Conservation (phyloP, 257 asterid genomes). For the Solanum verrucosum region DNA sequence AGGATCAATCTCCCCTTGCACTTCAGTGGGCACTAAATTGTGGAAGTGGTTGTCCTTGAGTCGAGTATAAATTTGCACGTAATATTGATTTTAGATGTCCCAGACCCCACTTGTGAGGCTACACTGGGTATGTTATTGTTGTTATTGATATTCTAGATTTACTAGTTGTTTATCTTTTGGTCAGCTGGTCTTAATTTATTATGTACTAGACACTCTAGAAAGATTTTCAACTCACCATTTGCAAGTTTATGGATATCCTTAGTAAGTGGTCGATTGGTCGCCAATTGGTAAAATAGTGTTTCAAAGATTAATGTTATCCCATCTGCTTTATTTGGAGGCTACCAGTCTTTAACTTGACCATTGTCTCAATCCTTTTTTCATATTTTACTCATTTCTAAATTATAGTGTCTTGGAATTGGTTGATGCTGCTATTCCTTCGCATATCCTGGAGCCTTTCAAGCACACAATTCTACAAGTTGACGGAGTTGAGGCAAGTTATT, state of each 20-base stretch:
- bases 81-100: background rate
- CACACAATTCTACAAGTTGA: slow-evolving; percentile 70
- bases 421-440: slow-evolving; percentile 89
- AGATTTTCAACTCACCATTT: background rate
- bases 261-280: background rate
- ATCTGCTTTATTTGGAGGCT: background rate
- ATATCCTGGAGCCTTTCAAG: slow-evolving; percentile 60
- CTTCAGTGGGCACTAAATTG: background rate
- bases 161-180: background rate
- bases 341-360: background rate
- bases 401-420: slow-evolving; percentile 84
- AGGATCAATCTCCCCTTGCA: background rate
- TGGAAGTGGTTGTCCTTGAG: background rate
- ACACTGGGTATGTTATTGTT: background rate
- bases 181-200: background rate
- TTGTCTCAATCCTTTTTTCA: slow-evolving; percentile 9
- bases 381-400: slow-evolving; percentile 2
- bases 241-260: background rate
- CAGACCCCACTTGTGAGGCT: background rate
- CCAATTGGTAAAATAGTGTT: background rate
- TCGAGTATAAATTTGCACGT: background rate
- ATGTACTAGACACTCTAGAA: background rate
- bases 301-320: background rate
- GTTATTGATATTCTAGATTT: background rate
- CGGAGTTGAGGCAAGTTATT: slow-evolving; percentile 79